A percentile compares a stretch with the other conserved stretches of the same genome.
These are phyloP conservation scores for Leishmania aethiopica DNA, from an alignment of 208 protist genomes.

Conservation along the genomic window DNA sequence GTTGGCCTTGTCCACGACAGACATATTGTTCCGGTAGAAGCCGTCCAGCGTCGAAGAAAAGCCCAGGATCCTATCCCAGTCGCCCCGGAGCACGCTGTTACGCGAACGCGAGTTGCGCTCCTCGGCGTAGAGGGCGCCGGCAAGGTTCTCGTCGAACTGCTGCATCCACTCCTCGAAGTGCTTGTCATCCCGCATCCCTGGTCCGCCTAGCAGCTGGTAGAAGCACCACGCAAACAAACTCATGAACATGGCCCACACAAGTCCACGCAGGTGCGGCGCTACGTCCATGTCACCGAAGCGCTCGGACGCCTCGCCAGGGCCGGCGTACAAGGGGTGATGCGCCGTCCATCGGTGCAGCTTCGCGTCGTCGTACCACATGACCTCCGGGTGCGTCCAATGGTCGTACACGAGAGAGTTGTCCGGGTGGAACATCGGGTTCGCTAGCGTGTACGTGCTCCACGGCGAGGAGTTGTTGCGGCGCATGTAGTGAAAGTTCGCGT, in stretches of 20 bases:
- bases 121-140: conserved; percentile 74
- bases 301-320: conserved; percentile 77
- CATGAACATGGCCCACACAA: conserved; percentile 40
- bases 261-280: conserved; percentile 56
- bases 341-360: conserved; percentile 88
- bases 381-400: conserved; percentile 92
- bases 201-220: conserved; percentile 56
- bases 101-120: conserved; percentile 80
- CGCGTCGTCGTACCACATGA: conserved; percentile 92
- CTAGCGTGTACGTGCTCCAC: conserved; percentile 81
- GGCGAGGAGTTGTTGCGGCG: conserved; percentile 86
- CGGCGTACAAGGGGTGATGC: conserved; percentile 85
- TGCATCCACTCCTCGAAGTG: conserved; percentile 78
- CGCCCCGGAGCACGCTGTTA: conserved; percentile 54
- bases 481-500: conserved; percentile 79
- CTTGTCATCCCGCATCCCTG: conserved; percentile 39
- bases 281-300: conserved; percentile 90
- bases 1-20: conserved; percentile 43
- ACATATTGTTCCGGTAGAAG: conserved; percentile 59
- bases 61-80: conserved; percentile 88
- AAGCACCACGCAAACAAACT: conserved; percentile 48
- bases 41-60: conserved; percentile 35
- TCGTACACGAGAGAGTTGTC: conserved; percentile 91
- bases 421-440: conserved; percentile 90
- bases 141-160: conserved; percentile 66